Conservation (phyloP, 2,329 filamentous ascomycete species). For the Penicillium hordei region DNA sequence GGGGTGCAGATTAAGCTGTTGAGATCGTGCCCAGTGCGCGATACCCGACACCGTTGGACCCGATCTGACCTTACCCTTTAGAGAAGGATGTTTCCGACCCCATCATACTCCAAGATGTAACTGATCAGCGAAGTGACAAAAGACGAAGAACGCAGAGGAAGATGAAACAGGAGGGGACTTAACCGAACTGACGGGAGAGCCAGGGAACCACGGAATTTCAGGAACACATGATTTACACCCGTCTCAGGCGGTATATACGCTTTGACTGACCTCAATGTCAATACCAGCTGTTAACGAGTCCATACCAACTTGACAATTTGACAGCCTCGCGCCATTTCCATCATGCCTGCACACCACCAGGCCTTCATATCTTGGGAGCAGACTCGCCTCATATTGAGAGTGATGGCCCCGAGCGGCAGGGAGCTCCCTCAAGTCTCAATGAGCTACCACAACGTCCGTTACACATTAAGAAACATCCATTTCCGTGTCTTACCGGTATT, state of each 20-base stretch:
- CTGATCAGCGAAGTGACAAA: background rate
- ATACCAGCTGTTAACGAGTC: background rate
- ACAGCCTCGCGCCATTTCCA: background rate
- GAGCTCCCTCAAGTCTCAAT: background rate
- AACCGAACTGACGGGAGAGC: conserved; percentile 6
- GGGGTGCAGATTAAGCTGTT: conserved; percentile 2
- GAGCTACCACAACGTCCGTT: background rate
- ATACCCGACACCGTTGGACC: conserved; percentile 2
- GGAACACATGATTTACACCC: background rate
- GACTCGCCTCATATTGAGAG: background rate
- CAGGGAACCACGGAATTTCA: background rate
- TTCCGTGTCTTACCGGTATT: background rate
- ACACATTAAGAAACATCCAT: background rate
- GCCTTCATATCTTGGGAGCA: background rate
- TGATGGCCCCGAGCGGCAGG: background rate
- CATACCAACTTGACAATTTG: background rate
- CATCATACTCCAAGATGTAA: background rate
- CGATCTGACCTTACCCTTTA: conserved; percentile 6
- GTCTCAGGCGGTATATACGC: background rate
- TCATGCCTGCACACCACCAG: background rate
- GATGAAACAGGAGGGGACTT: conserved; percentile 1
- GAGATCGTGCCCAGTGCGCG: conserved; percentile 1
- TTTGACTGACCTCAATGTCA: background rate
- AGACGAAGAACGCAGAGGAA: background rate
- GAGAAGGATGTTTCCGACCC: background rate